These are phyloP conservation scores for Aureobasidium mangrovei DNA, from an alignment of 2,329 filamentous ascomycete genomes.

Conservation along the genomic window DNA sequence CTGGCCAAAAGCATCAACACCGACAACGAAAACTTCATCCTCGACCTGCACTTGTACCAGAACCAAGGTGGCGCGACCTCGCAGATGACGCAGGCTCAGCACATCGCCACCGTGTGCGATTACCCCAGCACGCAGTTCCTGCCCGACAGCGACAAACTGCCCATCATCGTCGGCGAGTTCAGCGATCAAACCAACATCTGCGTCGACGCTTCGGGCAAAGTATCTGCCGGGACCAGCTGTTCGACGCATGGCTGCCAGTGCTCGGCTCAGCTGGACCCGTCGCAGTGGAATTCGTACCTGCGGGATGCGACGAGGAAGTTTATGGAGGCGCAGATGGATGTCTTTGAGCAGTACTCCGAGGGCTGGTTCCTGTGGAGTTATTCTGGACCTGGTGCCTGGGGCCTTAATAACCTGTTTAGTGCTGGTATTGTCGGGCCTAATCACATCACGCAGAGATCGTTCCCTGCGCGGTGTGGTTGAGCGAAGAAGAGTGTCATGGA, in stretches of 20 bases:
- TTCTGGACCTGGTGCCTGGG: conserved; percentile 35
- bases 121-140: conserved; percentile 52
- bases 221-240: conserved; percentile 30
- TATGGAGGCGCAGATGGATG: conserved; percentile 47
- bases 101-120: conserved; percentile 42
- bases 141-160: conserved; percentile 26
- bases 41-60: conserved; percentile 54
- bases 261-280: conserved; percentile 37
- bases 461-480: conserved; percentile 18
- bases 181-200: conserved; percentile 47
- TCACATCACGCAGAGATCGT: conserved; percentile 26
- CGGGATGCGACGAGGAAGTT: conserved; percentile 41
- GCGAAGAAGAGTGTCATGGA: no score
- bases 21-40: conserved; percentile 44
- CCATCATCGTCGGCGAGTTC: conserved; percentile 47
- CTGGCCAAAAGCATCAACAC: conserved; percentile 45
- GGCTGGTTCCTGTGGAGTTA: conserved; percentile 50
- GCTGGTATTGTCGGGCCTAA: conserved; percentile 31
- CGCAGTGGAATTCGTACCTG: conserved; percentile 36
- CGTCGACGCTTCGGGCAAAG: conserved; percentile 46
- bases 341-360: conserved; percentile 42
- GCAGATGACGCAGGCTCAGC: conserved; percentile 29
- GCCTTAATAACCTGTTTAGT: conserved; percentile 31
- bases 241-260: conserved; percentile 31
- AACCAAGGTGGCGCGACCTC: conserved; percentile 32